Conservation (phyloP, 192 early-diverging fungal genomes). For the Entophlyctis luteolus region DNA sequence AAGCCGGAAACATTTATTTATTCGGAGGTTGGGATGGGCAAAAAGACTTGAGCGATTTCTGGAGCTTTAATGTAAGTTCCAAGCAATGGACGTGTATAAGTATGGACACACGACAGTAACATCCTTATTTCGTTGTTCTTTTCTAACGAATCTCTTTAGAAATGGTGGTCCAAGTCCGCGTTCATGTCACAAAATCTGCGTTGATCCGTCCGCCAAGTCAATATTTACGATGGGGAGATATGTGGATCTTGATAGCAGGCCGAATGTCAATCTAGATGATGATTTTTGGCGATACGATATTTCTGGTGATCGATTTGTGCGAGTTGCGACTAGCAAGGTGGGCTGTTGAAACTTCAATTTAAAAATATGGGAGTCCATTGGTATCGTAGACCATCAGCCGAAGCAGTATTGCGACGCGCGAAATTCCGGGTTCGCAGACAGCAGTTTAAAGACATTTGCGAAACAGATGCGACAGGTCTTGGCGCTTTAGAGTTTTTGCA, state of each 20-base stretch:
- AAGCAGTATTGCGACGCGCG: slow-evolving; percentile 69
- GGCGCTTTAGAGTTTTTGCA: slow-evolving; percentile 77
- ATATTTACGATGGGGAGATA: slow-evolving; percentile 88
- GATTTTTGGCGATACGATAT: slow-evolving; percentile 91
- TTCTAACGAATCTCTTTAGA: slow-evolving; percentile 37
- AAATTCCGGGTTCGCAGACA: slow-evolving; percentile 77
- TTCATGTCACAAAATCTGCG: slow-evolving; percentile 90
- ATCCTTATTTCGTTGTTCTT: neutral
- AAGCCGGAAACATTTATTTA: slow-evolving; percentile 68
- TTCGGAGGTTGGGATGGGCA: slow-evolving; percentile 96
- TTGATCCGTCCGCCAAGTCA: slow-evolving; percentile 67
- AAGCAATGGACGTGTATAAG: slow-evolving; percentile 74
- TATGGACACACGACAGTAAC: slow-evolving; percentile 64
- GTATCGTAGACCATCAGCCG: slow-evolving; percentile 50
- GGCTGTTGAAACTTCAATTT: neutral
- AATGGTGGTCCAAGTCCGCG: slow-evolving; percentile 81
- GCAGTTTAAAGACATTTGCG: slow-evolving; percentile 77
- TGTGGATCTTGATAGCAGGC: slow-evolving; percentile 69
- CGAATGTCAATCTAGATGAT: slow-evolving; percentile 64
- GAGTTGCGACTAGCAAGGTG: slow-evolving; percentile 67
- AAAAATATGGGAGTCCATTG: neutral
- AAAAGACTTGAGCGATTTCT: slow-evolving; percentile 84
- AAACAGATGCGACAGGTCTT: neutral
- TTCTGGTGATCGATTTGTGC: slow-evolving; percentile 81
- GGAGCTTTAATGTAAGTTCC: slow-evolving; percentile 64